Base-by-base conservation (phyloP, 768 basidiomycete genomes). In the Russula compacta region DNA sequence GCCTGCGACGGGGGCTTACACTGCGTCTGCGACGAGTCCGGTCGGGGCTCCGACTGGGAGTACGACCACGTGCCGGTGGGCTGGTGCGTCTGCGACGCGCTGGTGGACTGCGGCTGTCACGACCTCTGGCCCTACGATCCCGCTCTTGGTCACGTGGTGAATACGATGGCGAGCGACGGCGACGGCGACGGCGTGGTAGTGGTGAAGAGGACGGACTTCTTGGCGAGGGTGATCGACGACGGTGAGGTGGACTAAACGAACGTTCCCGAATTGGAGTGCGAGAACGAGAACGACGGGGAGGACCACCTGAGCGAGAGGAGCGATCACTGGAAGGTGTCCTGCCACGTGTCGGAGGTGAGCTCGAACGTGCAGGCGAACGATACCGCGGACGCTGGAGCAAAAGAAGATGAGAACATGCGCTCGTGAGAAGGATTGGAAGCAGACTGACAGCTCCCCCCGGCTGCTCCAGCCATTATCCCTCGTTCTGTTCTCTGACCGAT, bases 391-490 rank as follows among this genome's bases (percentile, higher is more conserved):
- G 65, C 65, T 66, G 10, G 79, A 78, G 8, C 78, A 78, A 63
- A 65, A 35, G 67, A 64, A 4, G 65, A 62, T 35, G 58, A 67
- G 53, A 68, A 69, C 4, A 12, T 56, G 54, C 1, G 61, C 56
- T 19, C 60, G 61, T 46, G 61, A 47, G 35, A 64, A 33, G 2
- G 44, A 52, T 56, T 58, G 62, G 64, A 19, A 65, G 70, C 63
- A 4, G 17, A 70, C 72, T 59, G 74, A 71, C 81, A 53, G 81
- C 84, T 54, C 86, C 81, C 24, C 85, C 85, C 87, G 76, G 10
- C 71, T 74, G 56, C 87, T 84, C 86, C 88, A 88, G 11, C 86
- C 85, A 43, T 77, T 74, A 62, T 85, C 86, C 33, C 82, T 73
- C 6, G 67, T 65, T 49, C 78, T 75, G n/a, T 77, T 70, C 58